Evolutionary conservation across 352 stramenopile genomes (phyloP), one percentile per base, ranked within the genome.

Genomic region (Phytophthora sansomeana): DNA sequence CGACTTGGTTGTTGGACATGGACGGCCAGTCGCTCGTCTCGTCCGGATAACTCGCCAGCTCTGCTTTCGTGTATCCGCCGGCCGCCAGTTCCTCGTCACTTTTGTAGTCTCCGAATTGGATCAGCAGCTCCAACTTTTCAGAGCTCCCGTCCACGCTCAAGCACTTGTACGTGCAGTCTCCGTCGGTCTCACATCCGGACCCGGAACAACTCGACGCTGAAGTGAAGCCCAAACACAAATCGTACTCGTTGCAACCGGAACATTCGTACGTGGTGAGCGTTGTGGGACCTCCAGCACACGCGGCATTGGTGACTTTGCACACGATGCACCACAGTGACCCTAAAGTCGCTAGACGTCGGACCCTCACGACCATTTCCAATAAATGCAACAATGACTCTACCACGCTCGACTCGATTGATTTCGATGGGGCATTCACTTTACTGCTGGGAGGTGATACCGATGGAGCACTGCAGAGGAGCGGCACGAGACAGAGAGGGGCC

Each of bases 91-190:
- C 67, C 44, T 77, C 26, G 13, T 63, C 57, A n/a, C 68, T 80
- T 51, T 65, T 57, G 48, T 70, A 77, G 13, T 49, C 53, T 4
- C 67, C 72, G 42, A 79, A 79, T 11, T 33, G 13, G 14, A 79
- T 38, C 17, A 75, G 36, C 10, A 77, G 50, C 2, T 64, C 41
- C 33, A 76, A 35, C 21, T 39, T 63, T 28, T 62, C 56, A 6
- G 59, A 28, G 16, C 58, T 71, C 24, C 48, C 24, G 36, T 76
- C 65, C 33, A 68, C 58, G 19, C 46, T 49, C 29, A 73, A 19
- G 44, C 68, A 76, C 50, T 73, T 26, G 63, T 73, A 76, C 0
- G 63, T 73, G 63, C 67, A 75, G 29, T 19, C 41, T 26, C 50
- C 61, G 6, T 53, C 32, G 6, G 63, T 70, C 56, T 69, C 47